These are phyloP conservation scores for Phytophthora colocasiae DNA, from an alignment of 352 stramenopile genomes.

Conservation along the genomic window DNA sequence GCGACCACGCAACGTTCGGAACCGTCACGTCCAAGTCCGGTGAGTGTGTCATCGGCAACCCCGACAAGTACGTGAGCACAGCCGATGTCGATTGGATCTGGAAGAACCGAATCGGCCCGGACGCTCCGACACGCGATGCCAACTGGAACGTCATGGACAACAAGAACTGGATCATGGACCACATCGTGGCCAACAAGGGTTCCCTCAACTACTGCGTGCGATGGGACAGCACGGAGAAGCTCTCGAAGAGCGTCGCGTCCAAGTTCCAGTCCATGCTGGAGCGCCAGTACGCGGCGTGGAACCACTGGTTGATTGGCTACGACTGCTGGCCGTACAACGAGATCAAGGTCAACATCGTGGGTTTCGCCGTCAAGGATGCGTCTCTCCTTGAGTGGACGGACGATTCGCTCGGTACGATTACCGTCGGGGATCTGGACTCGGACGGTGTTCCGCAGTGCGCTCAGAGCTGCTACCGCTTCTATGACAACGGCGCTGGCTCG, in stretches of 20 bases:
- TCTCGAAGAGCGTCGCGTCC: slow-evolving; percentile 38
- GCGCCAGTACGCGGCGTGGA: slow-evolving; percentile 33
- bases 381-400: slow-evolving; percentile 43
- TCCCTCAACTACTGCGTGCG: slow-evolving; percentile 53
- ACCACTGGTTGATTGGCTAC: slow-evolving; percentile 34
- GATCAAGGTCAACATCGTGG: slow-evolving; percentile 36
- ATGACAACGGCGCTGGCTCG: background rate
- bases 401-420: slow-evolving; percentile 41
- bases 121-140: background rate
- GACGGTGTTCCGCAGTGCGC: slow-evolving; percentile 31
- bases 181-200: slow-evolving; percentile 39
- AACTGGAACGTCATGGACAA: background rate
- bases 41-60: slow-evolving; percentile 28
- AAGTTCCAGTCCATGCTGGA: slow-evolving; percentile 51
- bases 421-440: slow-evolving; percentile 29
- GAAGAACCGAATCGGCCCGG: slow-evolving; percentile 22
- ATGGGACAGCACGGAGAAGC: slow-evolving; percentile 45
- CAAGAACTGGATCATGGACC: slow-evolving; percentile 37
- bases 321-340: slow-evolving; percentile 34
- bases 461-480: slow-evolving; percentile 38
- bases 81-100: slow-evolving; percentile 26
- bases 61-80: slow-evolving; percentile 26
- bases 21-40: slow-evolving; percentile 27
- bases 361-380: slow-evolving; percentile 16
- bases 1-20: slow-evolving; percentile 29